Conservation (phyloP, 2,329 filamentous ascomycete species). For the Monilinia aucupariae region DNA sequence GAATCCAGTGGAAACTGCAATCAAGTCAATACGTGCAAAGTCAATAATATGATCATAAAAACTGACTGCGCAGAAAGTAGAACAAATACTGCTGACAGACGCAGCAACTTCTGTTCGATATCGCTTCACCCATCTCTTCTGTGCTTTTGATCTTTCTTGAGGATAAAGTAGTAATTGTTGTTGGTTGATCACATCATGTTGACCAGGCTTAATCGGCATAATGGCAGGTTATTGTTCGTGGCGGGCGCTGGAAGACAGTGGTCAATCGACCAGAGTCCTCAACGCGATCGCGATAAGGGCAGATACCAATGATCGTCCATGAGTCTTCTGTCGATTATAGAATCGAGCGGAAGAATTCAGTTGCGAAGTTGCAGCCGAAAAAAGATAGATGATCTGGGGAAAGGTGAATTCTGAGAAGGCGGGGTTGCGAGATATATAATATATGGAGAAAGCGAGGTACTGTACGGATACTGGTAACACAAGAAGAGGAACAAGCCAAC, state of each 20-base stretch:
- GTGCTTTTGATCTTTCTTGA: constrained; percentile 19
- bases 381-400: constrained; percentile 23
- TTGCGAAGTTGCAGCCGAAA: constrained; percentile 29
- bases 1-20: constrained; percentile 71
- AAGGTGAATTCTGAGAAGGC: constrained; percentile 16
- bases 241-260: constrained; percentile 41
- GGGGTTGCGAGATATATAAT: constrained; percentile 23
- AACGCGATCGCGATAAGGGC: constrained; percentile 55
- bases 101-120: constrained; percentile 79
- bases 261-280: constrained; percentile 51
- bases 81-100: constrained; percentile 69
- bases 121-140: constrained; percentile 59
- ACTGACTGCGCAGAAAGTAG: constrained; percentile 64
- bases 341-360: constrained; percentile 24
- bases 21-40: constrained; percentile 16
- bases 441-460: constrained; percentile 3
- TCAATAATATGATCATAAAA: neutral
- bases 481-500: constrained; percentile 7
- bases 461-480: constrained; percentile 8
- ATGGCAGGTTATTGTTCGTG: constrained; percentile 39
- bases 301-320: constrained; percentile 50
- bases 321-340: constrained; percentile 35
- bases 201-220: constrained; percentile 36
- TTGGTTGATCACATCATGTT: constrained; percentile 27
- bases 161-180: constrained; percentile 16